A percentile compares a stretch with the other conserved stretches of the same genome.
Evolutionary conservation across 2,329 filamentous ascomycete genomes (phyloP).

Genomic region (Talaromyces pinophilus): DNA sequence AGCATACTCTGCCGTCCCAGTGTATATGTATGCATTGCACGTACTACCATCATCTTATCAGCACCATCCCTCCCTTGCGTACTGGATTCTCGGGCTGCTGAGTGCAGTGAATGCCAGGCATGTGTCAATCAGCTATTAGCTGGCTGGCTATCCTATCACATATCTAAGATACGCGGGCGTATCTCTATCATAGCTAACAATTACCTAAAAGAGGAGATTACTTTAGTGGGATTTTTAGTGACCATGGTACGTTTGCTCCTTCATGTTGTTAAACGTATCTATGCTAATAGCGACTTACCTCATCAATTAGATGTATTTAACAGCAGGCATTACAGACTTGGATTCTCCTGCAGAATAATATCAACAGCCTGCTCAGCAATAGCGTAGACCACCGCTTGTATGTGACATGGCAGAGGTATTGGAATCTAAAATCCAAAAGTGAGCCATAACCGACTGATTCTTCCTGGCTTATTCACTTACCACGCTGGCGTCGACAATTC

Average conservation of each 20-base stretch:
- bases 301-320: not conserved
- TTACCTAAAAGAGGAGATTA: not conserved
- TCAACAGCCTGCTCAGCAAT: constrained; percentile 8
- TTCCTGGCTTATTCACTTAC: not conserved
- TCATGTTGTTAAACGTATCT: not conserved
- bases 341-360: constrained; percentile 10
- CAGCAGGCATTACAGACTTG: not conserved
- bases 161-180: not conserved
- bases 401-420: constrained; percentile 4
- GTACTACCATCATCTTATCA: not conserved
- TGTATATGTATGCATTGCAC: not conserved
- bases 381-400: constrained; percentile 4
- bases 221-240: not conserved
- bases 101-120: not conserved
- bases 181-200: not conserved
- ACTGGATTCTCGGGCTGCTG: not conserved
- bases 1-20: not conserved
- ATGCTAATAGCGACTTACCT: not conserved
- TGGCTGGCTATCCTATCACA: not conserved
- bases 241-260: not conserved
- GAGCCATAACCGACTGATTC: not conserved
- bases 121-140: constrained; percentile 10
- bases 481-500: constrained; percentile 26
- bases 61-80: constrained; percentile 2
- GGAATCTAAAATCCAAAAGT: constrained; percentile 11